Base-by-base conservation (phyloP, 2,329 filamentous ascomycete genomes). In the Cercospora brassicicola region DNA sequence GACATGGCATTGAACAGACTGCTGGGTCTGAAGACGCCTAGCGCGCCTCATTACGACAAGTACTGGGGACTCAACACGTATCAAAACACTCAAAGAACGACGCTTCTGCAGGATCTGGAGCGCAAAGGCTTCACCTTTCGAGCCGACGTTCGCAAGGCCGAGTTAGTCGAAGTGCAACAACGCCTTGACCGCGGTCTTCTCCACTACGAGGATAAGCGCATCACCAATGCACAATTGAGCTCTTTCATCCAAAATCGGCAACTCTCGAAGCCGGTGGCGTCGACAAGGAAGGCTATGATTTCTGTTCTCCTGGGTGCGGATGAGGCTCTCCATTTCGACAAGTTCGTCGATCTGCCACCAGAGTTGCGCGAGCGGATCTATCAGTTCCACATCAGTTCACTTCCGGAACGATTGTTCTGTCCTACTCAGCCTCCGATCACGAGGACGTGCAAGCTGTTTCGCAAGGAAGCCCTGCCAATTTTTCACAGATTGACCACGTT, bases 401-500 rank as follows among this genome's bases (percentile, higher is more conserved):
- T 69, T n/a, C 56, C 51, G 6, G 8, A 31, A 0, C 8, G 20
- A 3, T 18, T 69, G 20, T 33, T n/a, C n/a, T 36, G 7, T 33
- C 64, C 64, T 2, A 65, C 62, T 5, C 65, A 70, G 31, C 68
- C 68, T 53, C 68, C 68, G 6, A 4, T 68, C 1, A 11, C 65
- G 5, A 56, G 57, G 6, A 48, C 23, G 23, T 65, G 13, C n/a
- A 48, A 26, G 7, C 51, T 67, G 1, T n/a, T 68, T 2, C 68
- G 68, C 4, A 28, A 39, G 10, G 68, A 68, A 30, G 59, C 11
- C 2, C 31, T 68, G 1, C 59, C 68, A 1, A 15, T 67, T 1
- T 68, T 70, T 42, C 65, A 66, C 62, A 28, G 26, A 0, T 15
- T 62, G 45, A 10, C 11, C 4, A 11, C 15, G 5, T 62, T 62